These are phyloP conservation scores for Ceratocystis variospora DNA, from an alignment of 2,329 filamentous ascomycete species.

Conservation along the genomic window DNA sequence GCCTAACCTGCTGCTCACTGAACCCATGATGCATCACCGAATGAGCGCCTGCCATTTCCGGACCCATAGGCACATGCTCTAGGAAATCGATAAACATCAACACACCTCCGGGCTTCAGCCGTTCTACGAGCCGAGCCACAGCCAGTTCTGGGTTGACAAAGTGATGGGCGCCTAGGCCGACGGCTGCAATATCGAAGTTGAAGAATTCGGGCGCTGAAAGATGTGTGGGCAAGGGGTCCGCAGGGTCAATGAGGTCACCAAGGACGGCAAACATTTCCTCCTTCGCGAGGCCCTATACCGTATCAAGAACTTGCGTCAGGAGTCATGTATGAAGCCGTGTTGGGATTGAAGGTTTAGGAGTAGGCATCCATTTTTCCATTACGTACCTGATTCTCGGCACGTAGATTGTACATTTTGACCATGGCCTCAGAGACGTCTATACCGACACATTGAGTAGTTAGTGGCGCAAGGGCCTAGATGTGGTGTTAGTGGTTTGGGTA, in stretches of 20 bases:
- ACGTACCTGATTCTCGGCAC: constrained; percentile 40
- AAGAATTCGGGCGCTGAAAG: constrained; percentile 49
- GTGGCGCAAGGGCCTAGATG: constrained; percentile 45
- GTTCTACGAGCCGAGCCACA: constrained; percentile 43
- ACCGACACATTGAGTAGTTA: constrained; percentile 48
- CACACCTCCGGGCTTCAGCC: constrained; percentile 51
- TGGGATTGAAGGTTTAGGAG: background rate
- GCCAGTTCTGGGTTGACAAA: constrained; percentile 51
- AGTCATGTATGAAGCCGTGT: background rate
- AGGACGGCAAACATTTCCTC: constrained; percentile 43
- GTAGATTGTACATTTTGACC: constrained; percentile 52
- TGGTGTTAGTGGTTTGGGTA: background rate
- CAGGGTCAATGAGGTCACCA: constrained; percentile 42
- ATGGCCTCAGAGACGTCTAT: constrained; percentile 60
- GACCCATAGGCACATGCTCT: constrained; percentile 32
- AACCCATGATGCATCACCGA: constrained; percentile 53
- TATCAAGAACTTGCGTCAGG: background rate
- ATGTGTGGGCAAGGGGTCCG: constrained; percentile 36
- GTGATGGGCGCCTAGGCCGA: constrained; percentile 53
- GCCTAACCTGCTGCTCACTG: constrained; percentile 41
- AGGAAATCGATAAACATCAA: constrained; percentile 56
- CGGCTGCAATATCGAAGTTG: constrained; percentile 53
- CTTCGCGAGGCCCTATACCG: constrained; percentile 32
- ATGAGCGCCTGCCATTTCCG: constrained; percentile 19
- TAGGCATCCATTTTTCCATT: background rate